Base-by-base conservation (phyloP, 2,329 filamentous ascomycete genomes). In the Alternaria brassicae region DNA sequence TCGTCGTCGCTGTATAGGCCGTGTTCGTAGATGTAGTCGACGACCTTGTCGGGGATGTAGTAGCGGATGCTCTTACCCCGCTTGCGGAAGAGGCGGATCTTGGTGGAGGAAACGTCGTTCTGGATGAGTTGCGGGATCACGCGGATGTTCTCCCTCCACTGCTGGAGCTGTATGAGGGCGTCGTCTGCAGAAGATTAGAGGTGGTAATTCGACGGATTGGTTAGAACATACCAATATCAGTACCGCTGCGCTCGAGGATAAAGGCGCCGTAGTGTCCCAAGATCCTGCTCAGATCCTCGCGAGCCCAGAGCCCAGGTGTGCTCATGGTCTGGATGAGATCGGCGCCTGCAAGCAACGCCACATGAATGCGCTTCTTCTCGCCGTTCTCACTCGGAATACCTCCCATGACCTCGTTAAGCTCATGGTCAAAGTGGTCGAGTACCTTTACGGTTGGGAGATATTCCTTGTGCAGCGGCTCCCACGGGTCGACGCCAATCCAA, bases 381-480 rank as follows among this genome's bases (percentile, higher is more conserved):
- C 91, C 92, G 65, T 89, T 85, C 19, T 84, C 83, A 45, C 85
- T 86, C 70, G 91, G 85, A 28, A 95, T 86, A 6, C 93, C 93
- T 37, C 90, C 89, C 28, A 89, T 82, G 42, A 92, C 86, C 23
- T 86, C 85, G 75, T 97, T 97, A 75, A 97, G 91, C 77, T 97
- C 92, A 73, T 94, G 81, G 67, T 96, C 89, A 70, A 97, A 95
- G 79, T 97, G 94, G 73, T 96, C 92, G 48, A 97, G 83, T 39
- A 97, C 93, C 69, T 90, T 86, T 37, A 93, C 94, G 1, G 94
- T 98, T 15, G 93, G 92, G 62, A 92, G 89, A 75, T 97, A 98
- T 66, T 91, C 85, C 72, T 89, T 86, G 79, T 96, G 88, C 70
- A 90, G 82, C n/a, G 92, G 91, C 82, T 97, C 93, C 88, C 87